A percentile compares a stretch with the other conserved stretches of the same genome.
phyloP scores from a whole-genome alignment of 2,329 filamentous ascomycete genomes.

The Pseudocercospora vitis region DNA sequence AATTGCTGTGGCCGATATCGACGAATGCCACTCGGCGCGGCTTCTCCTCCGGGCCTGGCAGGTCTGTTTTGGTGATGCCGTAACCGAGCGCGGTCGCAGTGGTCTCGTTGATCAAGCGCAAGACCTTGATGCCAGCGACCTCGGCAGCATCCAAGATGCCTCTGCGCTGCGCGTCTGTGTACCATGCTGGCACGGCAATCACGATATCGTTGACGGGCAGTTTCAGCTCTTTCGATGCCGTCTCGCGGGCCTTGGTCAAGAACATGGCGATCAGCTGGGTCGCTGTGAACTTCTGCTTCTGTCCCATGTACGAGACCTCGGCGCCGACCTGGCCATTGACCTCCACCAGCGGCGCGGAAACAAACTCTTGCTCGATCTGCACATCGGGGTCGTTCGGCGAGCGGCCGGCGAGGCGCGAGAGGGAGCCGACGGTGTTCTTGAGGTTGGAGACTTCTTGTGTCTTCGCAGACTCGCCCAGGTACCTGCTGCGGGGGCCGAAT shows the following conservation, averaged over 20 bases:
- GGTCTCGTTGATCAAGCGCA: slow-evolving; percentile 96
- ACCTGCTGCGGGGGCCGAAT: slow-evolving; percentile 90
- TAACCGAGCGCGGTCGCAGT: slow-evolving; percentile 94
- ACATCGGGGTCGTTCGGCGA: slow-evolving; percentile 86
- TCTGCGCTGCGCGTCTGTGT: slow-evolving; percentile 90
- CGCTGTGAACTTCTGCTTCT: slow-evolving; percentile 94
- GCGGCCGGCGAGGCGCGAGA: slow-evolving; percentile 91
- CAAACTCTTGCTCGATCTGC: slow-evolving; percentile 86
- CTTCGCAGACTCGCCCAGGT: slow-evolving; percentile 92
- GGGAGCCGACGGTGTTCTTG: slow-evolving; percentile 93
- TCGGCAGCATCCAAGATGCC: slow-evolving; percentile 87
- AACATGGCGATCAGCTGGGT: slow-evolving; percentile 95
- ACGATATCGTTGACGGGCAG: slow-evolving; percentile 90
- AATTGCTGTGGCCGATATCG: slow-evolving; percentile 96
- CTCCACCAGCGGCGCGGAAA: slow-evolving; percentile 82
- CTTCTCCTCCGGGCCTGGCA: slow-evolving; percentile 85
- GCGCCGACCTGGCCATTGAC: slow-evolving; percentile 92
- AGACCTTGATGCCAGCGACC: slow-evolving; percentile 86
- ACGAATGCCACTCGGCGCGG: slow-evolving; percentile 87
- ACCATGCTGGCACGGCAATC: slow-evolving; percentile 93
- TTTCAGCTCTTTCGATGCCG: slow-evolving; percentile 81
- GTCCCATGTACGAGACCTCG: slow-evolving; percentile 87
- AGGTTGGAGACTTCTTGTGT: slow-evolving; percentile 99
- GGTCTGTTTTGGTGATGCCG: slow-evolving; percentile 95
- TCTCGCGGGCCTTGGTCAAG: slow-evolving; percentile 90